Conservation (phyloP, 75 land plant species). For the Picea glauca region DNA sequence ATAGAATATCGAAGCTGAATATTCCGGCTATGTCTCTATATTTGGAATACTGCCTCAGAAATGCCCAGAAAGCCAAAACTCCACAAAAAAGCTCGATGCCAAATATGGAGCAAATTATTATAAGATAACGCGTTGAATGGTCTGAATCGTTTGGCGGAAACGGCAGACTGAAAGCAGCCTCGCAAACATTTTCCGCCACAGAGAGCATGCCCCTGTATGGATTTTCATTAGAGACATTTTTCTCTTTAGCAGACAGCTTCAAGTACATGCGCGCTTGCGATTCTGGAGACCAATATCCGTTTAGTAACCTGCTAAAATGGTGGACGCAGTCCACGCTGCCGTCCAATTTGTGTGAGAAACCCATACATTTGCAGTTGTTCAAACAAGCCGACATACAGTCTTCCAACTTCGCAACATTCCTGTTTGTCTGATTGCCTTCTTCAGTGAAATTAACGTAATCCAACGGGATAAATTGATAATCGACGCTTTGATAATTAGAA, state of each 20-base stretch:
- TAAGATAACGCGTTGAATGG: slow-evolving; percentile 25
- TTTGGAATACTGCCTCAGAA: slow-evolving; percentile 25
- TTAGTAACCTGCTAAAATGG: slow-evolving; percentile 2
- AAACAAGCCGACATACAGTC: slow-evolving; percentile 23
- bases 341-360: slow-evolving; percentile 25
- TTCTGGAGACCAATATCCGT: slow-evolving; percentile 53
- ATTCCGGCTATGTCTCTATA: slow-evolving; percentile 37
- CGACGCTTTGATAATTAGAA: not conserved
- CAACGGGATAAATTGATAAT: slow-evolving; percentile 28
- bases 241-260: slow-evolving; percentile 22
- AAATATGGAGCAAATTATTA: slow-evolving; percentile 21
- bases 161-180: slow-evolving; percentile 20
- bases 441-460: slow-evolving; percentile 40
- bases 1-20: slow-evolving; percentile 31
- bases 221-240: not conserved
- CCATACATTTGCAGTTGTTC: slow-evolving; percentile 20
- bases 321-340: slow-evolving; percentile 24
- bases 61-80: slow-evolving; percentile 26
- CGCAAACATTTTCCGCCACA: slow-evolving; percentile 28
- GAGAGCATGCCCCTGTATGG: slow-evolving; percentile 27
- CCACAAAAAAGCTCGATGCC: slow-evolving; percentile 29
- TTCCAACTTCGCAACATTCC: not conserved
- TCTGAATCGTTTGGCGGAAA: slow-evolving; percentile 23
- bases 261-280: slow-evolving; percentile 20
- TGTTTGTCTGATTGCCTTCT: not conserved